Evolutionary conservation across 2,329 filamentous ascomycete genomes (phyloP).

Genomic region (Penicillium decumbens): DNA sequence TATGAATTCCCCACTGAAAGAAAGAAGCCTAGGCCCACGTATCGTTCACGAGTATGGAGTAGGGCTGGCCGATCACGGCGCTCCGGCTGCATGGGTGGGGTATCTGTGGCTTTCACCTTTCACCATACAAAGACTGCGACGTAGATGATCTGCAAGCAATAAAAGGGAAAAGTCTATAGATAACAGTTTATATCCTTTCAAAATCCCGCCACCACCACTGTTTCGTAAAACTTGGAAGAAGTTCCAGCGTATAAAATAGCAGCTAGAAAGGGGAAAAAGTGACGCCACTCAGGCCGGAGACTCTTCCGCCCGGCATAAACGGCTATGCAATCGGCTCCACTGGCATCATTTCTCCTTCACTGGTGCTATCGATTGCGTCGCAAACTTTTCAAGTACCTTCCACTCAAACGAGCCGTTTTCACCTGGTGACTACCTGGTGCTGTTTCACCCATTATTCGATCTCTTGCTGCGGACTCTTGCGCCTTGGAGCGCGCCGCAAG

Average conservation of each 20-base stretch:
- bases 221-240: not conserved
- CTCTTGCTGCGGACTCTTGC: constrained; percentile 15
- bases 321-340: constrained; percentile 8
- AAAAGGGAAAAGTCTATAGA: not conserved
- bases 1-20: not conserved
- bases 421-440: not conserved
- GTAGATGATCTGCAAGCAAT: not conserved
- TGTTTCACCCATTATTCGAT: not conserved
- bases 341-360: constrained; percentile 8
- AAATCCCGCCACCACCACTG: not conserved
- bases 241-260: not conserved
- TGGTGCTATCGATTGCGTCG: constrained; percentile 2
- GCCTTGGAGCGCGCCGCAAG: constrained; percentile 24
- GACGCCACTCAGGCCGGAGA: constrained; percentile 18
- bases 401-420: not conserved
- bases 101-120: not conserved
- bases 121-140: not conserved
- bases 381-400: not conserved
- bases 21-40: not conserved
- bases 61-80: not conserved
- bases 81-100: not conserved
- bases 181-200: not conserved
- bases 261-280: not conserved
- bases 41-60: not conserved
- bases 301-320: constrained; percentile 13